phyloP scores from a whole-genome alignment of 176 grass and related monocot species.

The Sorghum bicolor region Sorghum_bicolor_NCBIv3 NC_012873.2:58391501-58392000 shows the following conservation, averaged over 20 bases:
- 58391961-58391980: constrained; percentile 49
- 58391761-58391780: constrained; percentile 58
- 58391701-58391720: neutral
- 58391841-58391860: constrained; percentile 68
- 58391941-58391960: constrained; percentile 47
- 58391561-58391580: neutral
- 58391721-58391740: constrained; percentile 48
- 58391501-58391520: neutral
- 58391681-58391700: neutral
- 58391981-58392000: constrained; percentile 48
- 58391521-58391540: neutral
- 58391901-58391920: constrained; percentile 54
- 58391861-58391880: constrained; percentile 67
- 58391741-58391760: constrained; percentile 49
- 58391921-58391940: constrained; percentile 60
- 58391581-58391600: neutral
- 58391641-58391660: no score
- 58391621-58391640: no score
- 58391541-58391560: neutral
- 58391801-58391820: constrained; percentile 29
- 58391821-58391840: constrained; percentile 33
- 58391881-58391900: constrained; percentile 75
- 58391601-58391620: neutral
- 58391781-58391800: constrained; percentile 70
- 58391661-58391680: neutral